These are phyloP conservation scores for Dothistroma septosporum DNA, from an alignment of 2,329 filamentous ascomycete genomes.

Conservation along the genomic window DNA sequence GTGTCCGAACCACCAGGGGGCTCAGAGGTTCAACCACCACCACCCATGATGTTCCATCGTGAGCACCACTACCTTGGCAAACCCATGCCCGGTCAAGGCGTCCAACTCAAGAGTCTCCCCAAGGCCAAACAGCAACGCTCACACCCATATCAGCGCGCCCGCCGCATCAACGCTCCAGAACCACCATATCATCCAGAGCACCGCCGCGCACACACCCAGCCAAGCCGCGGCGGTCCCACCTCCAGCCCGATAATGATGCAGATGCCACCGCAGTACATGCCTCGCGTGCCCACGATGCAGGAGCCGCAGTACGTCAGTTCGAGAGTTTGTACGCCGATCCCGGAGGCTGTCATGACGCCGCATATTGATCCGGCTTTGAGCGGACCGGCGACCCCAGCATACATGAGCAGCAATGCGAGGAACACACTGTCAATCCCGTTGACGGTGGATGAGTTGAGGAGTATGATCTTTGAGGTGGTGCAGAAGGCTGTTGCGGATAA, in stretches of 20 bases:
- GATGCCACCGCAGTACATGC: conserved; percentile 12
- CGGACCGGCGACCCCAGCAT: conserved; percentile 2
- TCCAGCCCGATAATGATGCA: conserved; percentile 15
- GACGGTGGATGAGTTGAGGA: conserved; percentile 22
- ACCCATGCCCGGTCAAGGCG: conserved; percentile 4
- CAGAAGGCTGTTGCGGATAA: conserved; percentile 14
- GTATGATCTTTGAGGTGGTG: conserved; percentile 20
- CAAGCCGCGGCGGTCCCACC: conserved; percentile 16
- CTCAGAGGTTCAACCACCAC: conserved; percentile 3
- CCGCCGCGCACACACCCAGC: conserved; percentile 15
- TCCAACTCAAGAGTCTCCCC: conserved; percentile 15
- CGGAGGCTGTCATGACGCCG: conserved; percentile 1
- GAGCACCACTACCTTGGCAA: conserved; percentile 23
- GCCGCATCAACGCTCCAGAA: background rate
- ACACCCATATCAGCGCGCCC: conserved; percentile 13
- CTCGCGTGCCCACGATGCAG: conserved; percentile 6
- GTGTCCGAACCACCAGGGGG: conserved; percentile 26
- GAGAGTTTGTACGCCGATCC: conserved; percentile 24
- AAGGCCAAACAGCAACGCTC: conserved; percentile 15
- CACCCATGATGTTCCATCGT: conserved; percentile 23
- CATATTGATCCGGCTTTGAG: conserved; percentile 21
- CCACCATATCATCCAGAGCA: conserved; percentile 11
- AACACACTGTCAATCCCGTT: conserved; percentile 14
- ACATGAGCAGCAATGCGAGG: conserved; percentile 1
- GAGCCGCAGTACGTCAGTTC: conserved; percentile 13